Conservation (phyloP, 2,329 filamentous ascomycete species). For the Pezizomycotina sp. region DNA sequence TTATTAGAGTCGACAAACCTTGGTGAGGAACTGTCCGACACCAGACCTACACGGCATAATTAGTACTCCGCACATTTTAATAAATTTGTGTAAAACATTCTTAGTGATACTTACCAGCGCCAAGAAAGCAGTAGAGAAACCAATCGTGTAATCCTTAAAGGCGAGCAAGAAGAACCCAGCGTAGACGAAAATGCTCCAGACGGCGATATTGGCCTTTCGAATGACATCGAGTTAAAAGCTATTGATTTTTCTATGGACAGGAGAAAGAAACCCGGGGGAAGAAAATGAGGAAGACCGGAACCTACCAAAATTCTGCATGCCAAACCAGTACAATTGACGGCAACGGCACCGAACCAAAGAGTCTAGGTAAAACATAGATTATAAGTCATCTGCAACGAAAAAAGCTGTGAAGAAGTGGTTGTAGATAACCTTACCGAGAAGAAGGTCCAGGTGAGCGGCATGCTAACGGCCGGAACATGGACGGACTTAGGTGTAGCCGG, state of each 20-base stretch:
- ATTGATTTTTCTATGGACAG: too few species aligned
- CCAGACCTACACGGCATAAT: slow-evolving; percentile 65
- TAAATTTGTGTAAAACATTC: not conserved
- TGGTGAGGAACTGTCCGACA: slow-evolving; percentile 40
- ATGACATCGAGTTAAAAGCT: too few species aligned
- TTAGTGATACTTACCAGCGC: not conserved
- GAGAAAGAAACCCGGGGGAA: too few species aligned
- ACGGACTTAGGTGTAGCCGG: slow-evolving; percentile 54
- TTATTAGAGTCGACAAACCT: too few species aligned
- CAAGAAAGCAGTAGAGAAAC: slow-evolving; percentile 18
- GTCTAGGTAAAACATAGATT: too few species aligned
- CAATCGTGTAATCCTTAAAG: slow-evolving; percentile 49
- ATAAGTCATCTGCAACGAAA: too few species aligned
- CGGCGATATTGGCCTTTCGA: slow-evolving; percentile 77
- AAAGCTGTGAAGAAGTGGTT: too few species aligned
- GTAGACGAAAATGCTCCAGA: slow-evolving; percentile 67
- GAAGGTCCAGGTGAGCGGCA: slow-evolving; percentile 71
- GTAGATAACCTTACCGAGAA: too few species aligned
- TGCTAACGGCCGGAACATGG: slow-evolving; percentile 57
- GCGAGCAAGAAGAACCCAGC: slow-evolving; percentile 58
- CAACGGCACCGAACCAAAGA: slow-evolving; percentile 78
- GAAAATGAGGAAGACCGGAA: too few species aligned
- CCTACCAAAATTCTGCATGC: slow-evolving; percentile 60
- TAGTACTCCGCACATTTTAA: slow-evolving; percentile 24
- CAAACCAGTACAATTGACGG: slow-evolving; percentile 50